Evolutionary conservation across 2,329 filamentous ascomycete species (phyloP), one percentile per base, ranked within the genome.

Genomic region (Cladosporium sp.): DNA sequence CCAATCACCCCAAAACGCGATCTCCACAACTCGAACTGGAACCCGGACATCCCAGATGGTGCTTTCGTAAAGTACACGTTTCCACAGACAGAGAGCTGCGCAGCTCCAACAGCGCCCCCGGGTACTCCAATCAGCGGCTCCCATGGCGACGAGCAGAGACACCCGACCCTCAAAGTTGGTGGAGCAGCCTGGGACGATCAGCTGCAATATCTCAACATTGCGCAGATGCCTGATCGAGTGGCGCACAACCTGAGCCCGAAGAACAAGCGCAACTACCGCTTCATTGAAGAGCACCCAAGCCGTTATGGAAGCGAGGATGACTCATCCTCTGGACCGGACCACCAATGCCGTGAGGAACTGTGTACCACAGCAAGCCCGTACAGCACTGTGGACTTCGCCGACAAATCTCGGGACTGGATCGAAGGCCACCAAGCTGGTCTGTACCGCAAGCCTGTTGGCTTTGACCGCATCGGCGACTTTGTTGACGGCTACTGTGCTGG

Each of bases 401-500:
- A 70, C 10, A 73, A 74, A 62, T 69, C 74, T 18, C 69, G 66
- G n/a, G 71, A 72, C 1, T 77, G 72, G 70, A 67, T 73, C 29
- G 70, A 74, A 49, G 76, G 76, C 28, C 76, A 72, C 65, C 68
- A 72, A 33, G 72, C 72, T 37, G 76, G 76, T 28, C 66, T 77
- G 6, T 65, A 72, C 59, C 74, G 75, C 60, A 66, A 67, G 33
- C 65, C 69, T 18, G 67, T 76, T 33, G 70, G 68, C 16, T 46
- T 65, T n/a, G 70, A 74, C 23, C 70, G 70, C 37, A 66, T 62
- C 16, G 72, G 70, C 5, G 69, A 74, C 29, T 76, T 70, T 62
- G 65, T 78, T 11, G 69, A 74, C 7, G 76, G 76, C 11, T 78
- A 78, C 67, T 77, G 75, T 61, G 69, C 72, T 29, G 76, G 75